Percentiles rank a stretch among this genome's conserved stretches.
Conservation (phyloP, 495 filamentous ascomycete species). For the Bathelium albidoporum region DNA sequence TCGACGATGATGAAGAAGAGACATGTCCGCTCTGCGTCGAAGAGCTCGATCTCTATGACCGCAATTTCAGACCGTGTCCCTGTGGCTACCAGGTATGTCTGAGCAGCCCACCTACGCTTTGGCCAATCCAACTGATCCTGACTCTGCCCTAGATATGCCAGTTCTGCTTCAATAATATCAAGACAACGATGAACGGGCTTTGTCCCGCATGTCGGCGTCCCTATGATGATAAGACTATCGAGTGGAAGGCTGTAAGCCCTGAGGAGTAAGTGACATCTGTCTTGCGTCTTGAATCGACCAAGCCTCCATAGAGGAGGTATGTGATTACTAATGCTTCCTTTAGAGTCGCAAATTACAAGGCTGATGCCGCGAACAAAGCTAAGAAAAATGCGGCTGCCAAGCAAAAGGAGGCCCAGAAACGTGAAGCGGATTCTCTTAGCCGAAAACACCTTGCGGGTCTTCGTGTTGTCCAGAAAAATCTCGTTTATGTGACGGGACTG, state of each 20-base stretch:
- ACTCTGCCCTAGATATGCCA: conserved; percentile 74
- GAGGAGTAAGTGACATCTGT: conserved; percentile 63
- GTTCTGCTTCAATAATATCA: conserved; percentile 99
- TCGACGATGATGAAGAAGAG: conserved; percentile 91
- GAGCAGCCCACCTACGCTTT: background rate
- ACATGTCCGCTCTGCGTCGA: conserved; percentile 85
- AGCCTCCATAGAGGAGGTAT: background rate
- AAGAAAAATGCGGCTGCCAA: conserved; percentile 83
- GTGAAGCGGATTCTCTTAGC: conserved; percentile 87
- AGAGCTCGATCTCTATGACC: conserved; percentile 94
- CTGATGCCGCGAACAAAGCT: conserved; percentile 78
- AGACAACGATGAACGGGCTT: conserved; percentile 84
- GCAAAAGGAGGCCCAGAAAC: conserved; percentile 90
- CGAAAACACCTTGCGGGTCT: conserved; percentile 92
- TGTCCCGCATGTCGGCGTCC: conserved; percentile 92
- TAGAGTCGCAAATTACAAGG: conserved; percentile 44
- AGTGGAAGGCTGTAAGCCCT: conserved; percentile 83
- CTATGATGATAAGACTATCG: conserved; percentile 92
- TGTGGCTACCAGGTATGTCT: conserved; percentile 88
- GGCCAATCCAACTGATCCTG: background rate
- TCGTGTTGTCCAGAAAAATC: conserved; percentile 92
- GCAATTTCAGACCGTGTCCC: conserved; percentile 94
- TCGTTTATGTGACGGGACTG: conserved; percentile 94
- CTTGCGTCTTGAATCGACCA: background rate
- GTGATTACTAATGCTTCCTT: conserved; percentile 8